These are phyloP conservation scores for Tolypocladium tundrense DNA, from an alignment of 2,329 filamentous ascomycete genomes.

Conservation along the genomic window DNA sequence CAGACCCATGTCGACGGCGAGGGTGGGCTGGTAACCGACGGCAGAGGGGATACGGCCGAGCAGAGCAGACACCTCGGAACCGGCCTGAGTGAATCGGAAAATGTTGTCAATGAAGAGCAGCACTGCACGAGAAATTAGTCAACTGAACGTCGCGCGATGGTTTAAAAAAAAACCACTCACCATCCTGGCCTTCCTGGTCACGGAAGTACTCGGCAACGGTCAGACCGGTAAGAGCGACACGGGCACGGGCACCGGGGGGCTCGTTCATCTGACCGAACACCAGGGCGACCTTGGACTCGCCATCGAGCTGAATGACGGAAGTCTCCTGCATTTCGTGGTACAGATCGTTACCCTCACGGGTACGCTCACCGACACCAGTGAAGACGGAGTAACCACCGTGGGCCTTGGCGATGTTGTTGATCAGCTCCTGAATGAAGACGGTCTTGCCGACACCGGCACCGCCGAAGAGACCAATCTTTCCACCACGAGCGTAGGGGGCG, in stretches of 20 bases:
- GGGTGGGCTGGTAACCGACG: constrained; percentile 99
- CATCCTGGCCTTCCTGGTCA: constrained; percentile 72
- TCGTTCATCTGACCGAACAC: constrained; percentile 99
- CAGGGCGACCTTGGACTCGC: constrained; percentile 97
- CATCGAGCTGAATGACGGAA: constrained; percentile 97
- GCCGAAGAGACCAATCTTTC: constrained; percentile 99
- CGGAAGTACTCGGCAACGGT: constrained; percentile 79
- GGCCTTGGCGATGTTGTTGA: constrained; percentile 99
- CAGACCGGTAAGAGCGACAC: constrained; percentile 92
- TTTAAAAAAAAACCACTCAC: constrained; percentile 31
- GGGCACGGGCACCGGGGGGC: constrained; percentile 97
- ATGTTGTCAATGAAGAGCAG: constrained; percentile 99
- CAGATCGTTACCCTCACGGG: constrained; percentile 99
- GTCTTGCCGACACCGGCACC: constrained; percentile 99
- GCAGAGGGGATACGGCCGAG: constrained; percentile 99
- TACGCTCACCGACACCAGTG: constrained; percentile 99
- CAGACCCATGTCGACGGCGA: constrained; percentile 96
- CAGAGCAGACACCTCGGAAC: constrained; percentile 99
- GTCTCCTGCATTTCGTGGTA: constrained; percentile 99
- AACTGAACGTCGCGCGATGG: not conserved
- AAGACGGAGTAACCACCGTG: constrained; percentile 99
- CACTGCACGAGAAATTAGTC: constrained; percentile 39
- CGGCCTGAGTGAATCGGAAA: constrained; percentile 99
- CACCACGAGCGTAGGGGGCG: constrained; percentile 98
- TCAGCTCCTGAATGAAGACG: constrained; percentile 99